A percentile compares a stretch with the other conserved stretches of the same genome.
Evolutionary conservation across 1,284 basidiomycete genomes (phyloP).

Genomic region (Salmacisia buchloeana): DNA sequence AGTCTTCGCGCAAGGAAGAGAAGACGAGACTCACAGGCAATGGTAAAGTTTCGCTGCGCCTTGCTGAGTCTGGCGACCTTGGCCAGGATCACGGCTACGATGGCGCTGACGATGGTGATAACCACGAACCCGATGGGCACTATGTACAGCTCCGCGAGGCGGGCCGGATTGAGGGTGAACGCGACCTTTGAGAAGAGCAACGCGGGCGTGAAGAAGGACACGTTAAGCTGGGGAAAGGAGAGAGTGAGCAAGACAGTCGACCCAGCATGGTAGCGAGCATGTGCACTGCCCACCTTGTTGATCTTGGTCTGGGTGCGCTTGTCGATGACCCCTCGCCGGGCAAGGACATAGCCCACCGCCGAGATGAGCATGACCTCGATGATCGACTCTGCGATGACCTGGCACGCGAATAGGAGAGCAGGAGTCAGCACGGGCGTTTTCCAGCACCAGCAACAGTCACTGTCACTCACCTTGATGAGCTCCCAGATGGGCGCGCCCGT

Average conservation of each 20-base stretch:
- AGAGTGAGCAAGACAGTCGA: constrained; percentile 10
- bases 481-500: neutral
- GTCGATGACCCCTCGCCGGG: constrained; percentile 72
- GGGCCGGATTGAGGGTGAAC: constrained; percentile 61
- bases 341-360: constrained; percentile 76
- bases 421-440: neutral
- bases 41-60: constrained; percentile 52
- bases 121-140: constrained; percentile 74
- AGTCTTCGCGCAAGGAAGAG: neutral
- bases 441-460: neutral
- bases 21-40: constrained; percentile 26
- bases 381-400: constrained; percentile 59
- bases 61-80: constrained; percentile 43
- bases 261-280: constrained; percentile 6
- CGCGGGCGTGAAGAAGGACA: constrained; percentile 82
- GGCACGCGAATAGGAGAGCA: neutral
- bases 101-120: constrained; percentile 51
- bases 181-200: constrained; percentile 90
- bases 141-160: constrained; percentile 81
- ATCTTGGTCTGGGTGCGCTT: constrained; percentile 77
- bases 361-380: constrained; percentile 82
- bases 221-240: constrained; percentile 52
- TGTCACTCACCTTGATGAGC: constrained; percentile 8
- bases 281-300: constrained; percentile 6
- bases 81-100: constrained; percentile 45